Percentiles rank a stretch among this genome's conserved stretches.
Conservation (phyloP, 208 protist species). For the Crithidia acanthocephali region DNA sequence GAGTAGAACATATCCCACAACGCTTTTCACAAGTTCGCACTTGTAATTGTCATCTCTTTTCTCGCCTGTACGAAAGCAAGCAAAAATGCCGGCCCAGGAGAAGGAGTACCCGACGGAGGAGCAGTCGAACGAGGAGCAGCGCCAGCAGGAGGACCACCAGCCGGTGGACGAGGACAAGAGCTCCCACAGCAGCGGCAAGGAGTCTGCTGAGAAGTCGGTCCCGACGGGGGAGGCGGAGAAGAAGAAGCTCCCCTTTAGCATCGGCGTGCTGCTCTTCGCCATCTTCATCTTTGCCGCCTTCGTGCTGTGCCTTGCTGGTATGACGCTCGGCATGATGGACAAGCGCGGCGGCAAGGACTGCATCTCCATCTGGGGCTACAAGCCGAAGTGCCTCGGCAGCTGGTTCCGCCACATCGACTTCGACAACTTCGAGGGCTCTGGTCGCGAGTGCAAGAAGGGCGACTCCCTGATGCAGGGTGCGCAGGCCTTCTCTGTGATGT, state of each 20-base stretch:
- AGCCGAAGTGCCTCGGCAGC: conserved; percentile 52
- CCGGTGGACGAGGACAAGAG: conserved; percentile 30
- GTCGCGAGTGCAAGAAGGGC: conserved; percentile 48
- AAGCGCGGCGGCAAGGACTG: conserved; percentile 26
- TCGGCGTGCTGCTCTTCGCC: conserved; percentile 47
- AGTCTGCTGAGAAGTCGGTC: conserved; percentile 18
- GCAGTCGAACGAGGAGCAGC: conserved; percentile 18
- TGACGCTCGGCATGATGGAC: conserved; percentile 58
- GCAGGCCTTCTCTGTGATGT: conserved; percentile 72
- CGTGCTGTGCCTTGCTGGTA: conserved; percentile 56
- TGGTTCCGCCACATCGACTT: conserved; percentile 58
- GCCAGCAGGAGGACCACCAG: conserved; percentile 32
- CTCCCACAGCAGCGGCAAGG: conserved; percentile 11
- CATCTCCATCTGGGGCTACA: conserved; percentile 66
- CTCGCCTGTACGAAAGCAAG: conserved; percentile 17
- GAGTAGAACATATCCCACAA: background rate
- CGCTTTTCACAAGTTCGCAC: background rate
- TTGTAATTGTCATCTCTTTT: background rate
- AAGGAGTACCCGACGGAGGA: conserved; percentile 41
- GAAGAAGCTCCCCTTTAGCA: conserved; percentile 32
- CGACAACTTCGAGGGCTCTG: conserved; percentile 29
- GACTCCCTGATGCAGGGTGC: conserved; percentile 56
- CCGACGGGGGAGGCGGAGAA: conserved; percentile 14
- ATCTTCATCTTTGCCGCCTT: conserved; percentile 44
- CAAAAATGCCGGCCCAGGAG: conserved; percentile 9